Evolutionary conservation across 2,329 filamentous ascomycete genomes (phyloP), one percentile per base, ranked within the genome.

Genomic region (Bimuria novae-zelandiae): DNA sequence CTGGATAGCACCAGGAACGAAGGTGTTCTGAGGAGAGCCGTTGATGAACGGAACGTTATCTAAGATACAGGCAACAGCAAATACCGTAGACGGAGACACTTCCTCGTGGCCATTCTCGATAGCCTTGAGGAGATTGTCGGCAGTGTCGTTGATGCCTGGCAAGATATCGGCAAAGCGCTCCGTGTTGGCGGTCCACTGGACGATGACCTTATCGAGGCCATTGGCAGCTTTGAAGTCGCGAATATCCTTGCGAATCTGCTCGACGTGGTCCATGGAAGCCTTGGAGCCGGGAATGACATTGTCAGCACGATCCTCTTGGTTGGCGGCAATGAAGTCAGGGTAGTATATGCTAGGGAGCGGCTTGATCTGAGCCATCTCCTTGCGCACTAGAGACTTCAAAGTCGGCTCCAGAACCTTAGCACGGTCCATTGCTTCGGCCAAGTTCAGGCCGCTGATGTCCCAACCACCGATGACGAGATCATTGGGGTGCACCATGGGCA

Each of bases 111-210:
- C 92, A 58, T 82, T 74, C 77, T 93, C 87, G 72, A 99, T 96
- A 45, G 94, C 82, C 73, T 89, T 88, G 74, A 97, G 80, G 57
- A 99, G 83, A 77, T 97, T 97, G 64, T 96, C 92, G 45, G 93
- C 92, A 16, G 93, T 97, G 79, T 99, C 94, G 74, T 99, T 97
- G 77, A 99, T 86, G 59, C 93, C 93, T 17, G 86, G 79, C 48
- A 96, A 76, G 63, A 97, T 82, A 61, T 97, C 91, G 62, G 94
- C 90, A 70, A 92, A 99, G 60, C 94, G 91, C 80, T 99, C 94
- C 11, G 94, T 99, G 82, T 99, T 99, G 77, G 94, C 94, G 54
- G 94, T 97, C 94, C 94, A 99, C 77, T 94, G 89, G 56, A 99
- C 88, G 71, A 99, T 91, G 72, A 99, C 89, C 82, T 95, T 97